Base-by-base conservation (phyloP, 1,284 basidiomycete species). In the Ceraceosorus guamensis region DNA sequence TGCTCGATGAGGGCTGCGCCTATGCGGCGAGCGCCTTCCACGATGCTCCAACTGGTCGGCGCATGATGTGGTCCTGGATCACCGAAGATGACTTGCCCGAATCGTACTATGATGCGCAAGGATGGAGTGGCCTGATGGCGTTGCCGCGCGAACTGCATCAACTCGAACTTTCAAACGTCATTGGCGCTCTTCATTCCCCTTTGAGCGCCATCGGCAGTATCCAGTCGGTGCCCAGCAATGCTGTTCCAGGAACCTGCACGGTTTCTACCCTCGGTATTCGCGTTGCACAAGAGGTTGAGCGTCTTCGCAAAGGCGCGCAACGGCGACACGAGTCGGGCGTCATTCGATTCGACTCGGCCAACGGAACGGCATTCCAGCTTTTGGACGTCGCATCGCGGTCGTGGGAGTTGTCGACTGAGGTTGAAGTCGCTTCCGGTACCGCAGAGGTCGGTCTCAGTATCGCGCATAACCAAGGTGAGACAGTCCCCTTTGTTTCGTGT, bases 1-100 rank as follows among this genome's bases (percentile, higher is more conserved):
- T 65, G 33, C 48, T 69, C 6, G 67, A 69, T 33, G 59, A 67
- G 43, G 67, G 67, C 30, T 65, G 65, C 51, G 53, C 66, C 18
- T 69, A 69, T 37, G 67, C 67, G 13, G 63, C 65, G 1, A 66
- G 58, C 48, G 64, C 61, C 11, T 66, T 66, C 52, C 60, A 61
- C 46, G 63, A 67, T 44, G 46, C 56, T 10, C 48, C 52, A 48
- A 54, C 50, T 32, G 31, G 57, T 7, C 60, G 65, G 11, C 50
- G 67, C 7, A 54, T 69, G 48, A 61, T 69, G 56, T 69, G 67
- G 67, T 63, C 65, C 6, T 69, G 67, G 67, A 61, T 69, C 45
- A 61, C 67, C 2, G 67, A 69, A 18, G 67, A 69, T 44, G 66
- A 67, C 43, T 46, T 69, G 18, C 54, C 60, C 6, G 61, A 63